Evolutionary conservation across 805 yeast species (phyloP).

Genomic region (Ogataea philodendri): DNA sequence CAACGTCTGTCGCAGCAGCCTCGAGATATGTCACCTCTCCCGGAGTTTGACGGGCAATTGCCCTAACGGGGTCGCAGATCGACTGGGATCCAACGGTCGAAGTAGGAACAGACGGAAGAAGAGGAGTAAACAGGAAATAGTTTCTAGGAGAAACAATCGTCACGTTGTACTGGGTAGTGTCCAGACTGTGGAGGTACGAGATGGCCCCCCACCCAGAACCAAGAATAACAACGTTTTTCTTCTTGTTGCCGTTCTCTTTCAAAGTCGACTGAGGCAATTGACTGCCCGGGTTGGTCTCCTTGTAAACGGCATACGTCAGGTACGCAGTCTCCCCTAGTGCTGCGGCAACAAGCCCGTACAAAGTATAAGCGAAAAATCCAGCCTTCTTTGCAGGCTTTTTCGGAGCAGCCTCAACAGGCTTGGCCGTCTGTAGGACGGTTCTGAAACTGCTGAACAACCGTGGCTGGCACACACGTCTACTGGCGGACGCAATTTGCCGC

Average conservation of each 20-base stretch:
- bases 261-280: constrained; percentile 55
- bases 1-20: constrained; percentile 85
- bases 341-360: constrained; percentile 50
- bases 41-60: constrained; percentile 68
- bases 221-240: constrained; percentile 69
- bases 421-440: constrained; percentile 3
- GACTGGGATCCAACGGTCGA: constrained; percentile 89
- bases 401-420: constrained; percentile 8
- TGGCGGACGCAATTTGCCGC: constrained; percentile 4
- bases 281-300: constrained; percentile 58
- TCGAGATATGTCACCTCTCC: constrained; percentile 80
- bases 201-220: constrained; percentile 96
- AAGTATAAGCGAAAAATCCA: constrained; percentile 37
- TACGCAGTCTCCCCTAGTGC: constrained; percentile 52
- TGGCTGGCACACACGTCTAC: constrained; percentile 6
- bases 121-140: constrained; percentile 93
- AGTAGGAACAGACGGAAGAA: constrained; percentile 89
- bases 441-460: constrained; percentile 6
- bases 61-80: constrained; percentile 87
- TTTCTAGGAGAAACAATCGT: constrained; percentile 89
- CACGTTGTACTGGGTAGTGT: constrained; percentile 83
- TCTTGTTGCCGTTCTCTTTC: constrained; percentile 49
- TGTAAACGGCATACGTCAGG: constrained; percentile 58
- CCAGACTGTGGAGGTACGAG: constrained; percentile 76
- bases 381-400: constrained; percentile 13